Evolutionary conservation across 2,329 filamentous ascomycete genomes (phyloP).

Genomic region (Diplocarpon mali): DNA sequence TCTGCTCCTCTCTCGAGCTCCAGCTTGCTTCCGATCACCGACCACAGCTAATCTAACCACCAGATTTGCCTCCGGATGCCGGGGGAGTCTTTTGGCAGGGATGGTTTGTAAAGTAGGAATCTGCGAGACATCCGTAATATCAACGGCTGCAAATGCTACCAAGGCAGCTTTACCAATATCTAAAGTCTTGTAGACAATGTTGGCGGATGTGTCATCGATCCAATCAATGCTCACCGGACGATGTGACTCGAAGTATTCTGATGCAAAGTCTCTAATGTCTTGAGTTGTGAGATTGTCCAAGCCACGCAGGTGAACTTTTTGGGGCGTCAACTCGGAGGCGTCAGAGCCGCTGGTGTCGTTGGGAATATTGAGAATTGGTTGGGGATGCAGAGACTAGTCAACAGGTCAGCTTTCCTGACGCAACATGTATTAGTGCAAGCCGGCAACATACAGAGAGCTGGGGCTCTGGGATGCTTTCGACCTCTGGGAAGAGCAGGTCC

Average conservation of each 20-base stretch:
- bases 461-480: constrained; percentile 15
- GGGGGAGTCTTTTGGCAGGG: constrained; percentile 56
- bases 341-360: constrained; percentile 20
- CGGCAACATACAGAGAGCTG: neutral
- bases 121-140: constrained; percentile 42
- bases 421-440: neutral
- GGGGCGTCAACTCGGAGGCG: constrained; percentile 15
- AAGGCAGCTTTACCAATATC: constrained; percentile 43
- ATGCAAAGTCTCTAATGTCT: constrained; percentile 66
- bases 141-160: constrained; percentile 35
- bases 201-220: constrained; percentile 89
- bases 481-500: constrained; percentile 14
- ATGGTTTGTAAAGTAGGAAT: constrained; percentile 53
- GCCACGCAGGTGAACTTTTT: constrained; percentile 57
- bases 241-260: constrained; percentile 50
- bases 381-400: constrained; percentile 13
- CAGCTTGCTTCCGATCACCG: constrained; percentile 67
- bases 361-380: constrained; percentile 17
- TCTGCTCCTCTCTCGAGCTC: constrained; percentile 70
- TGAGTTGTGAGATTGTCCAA: constrained; percentile 71
- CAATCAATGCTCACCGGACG: constrained; percentile 64
- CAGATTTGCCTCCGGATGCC: constrained; percentile 58
- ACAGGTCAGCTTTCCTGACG: constrained; percentile 8
- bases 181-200: constrained; percentile 62
- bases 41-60: constrained; percentile 63